Evolutionary conservation across 495 filamentous ascomycete species (phyloP).

Genomic region (Penicillium ochrochloron): DNA sequence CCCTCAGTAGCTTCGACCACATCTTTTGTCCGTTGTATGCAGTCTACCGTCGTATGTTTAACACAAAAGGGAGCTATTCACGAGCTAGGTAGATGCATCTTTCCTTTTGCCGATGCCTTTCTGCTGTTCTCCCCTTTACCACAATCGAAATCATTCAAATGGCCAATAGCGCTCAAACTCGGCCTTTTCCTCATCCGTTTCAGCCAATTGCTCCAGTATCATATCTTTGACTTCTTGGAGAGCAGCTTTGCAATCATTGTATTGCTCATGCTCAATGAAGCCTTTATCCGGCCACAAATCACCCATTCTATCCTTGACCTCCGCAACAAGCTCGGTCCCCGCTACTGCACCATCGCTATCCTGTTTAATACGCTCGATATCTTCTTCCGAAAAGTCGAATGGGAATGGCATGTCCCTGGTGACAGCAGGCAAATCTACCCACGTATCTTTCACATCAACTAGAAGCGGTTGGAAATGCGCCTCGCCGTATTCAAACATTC

Average conservation of each 20-base stretch:
- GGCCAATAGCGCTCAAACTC: conserved; percentile 40
- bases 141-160: conserved; percentile 32
- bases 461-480: conserved; percentile 40
- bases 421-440: conserved; percentile 8
- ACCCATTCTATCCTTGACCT: conserved; percentile 37
- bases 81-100: too few relatives aligned
- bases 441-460: conserved; percentile 38
- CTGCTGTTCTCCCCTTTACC: neutral
- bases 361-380: conserved; percentile 32
- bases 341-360: conserved; percentile 37
- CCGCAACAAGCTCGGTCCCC: conserved; percentile 39
- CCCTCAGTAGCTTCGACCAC: too few relatives aligned
- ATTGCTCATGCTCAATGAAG: conserved; percentile 40
- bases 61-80: too few relatives aligned
- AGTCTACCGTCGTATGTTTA: too few relatives aligned
- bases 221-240: neutral
- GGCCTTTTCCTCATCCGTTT: conserved; percentile 38
- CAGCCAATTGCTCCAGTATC: conserved; percentile 39
- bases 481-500: conserved; percentile 45
- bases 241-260: conserved; percentile 33
- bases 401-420: neutral
- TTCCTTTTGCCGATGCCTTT: too few relatives aligned
- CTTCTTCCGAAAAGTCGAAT: neutral
- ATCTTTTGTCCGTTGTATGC: too few relatives aligned
- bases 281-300: conserved; percentile 43